Evolutionary conservation across 257 asterid genomes (phyloP).

Genomic region (Cynanchum wilfordii): DNA sequence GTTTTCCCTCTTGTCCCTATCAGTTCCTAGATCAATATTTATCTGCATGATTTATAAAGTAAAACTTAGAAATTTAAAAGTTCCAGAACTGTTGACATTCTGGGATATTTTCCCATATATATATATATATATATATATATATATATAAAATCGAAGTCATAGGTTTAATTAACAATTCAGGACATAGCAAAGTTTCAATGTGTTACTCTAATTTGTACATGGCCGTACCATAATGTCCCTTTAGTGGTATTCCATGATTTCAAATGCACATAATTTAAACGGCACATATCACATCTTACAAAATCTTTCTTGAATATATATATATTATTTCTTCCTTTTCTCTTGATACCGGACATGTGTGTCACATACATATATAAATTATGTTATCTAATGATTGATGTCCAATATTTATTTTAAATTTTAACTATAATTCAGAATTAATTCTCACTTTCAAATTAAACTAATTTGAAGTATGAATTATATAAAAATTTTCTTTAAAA

Average conservation of each 20-base stretch:
- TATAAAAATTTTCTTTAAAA: no score
- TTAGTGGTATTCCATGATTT: constrained; percentile 13
- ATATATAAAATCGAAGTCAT: background rate
- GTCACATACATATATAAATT: constrained; percentile 5
- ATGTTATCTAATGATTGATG: background rate
- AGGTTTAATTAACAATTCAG: constrained; percentile 4
- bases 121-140: background rate
- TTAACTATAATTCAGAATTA: no score
- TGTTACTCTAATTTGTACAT: constrained; percentile 9
- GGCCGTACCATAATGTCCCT: constrained; percentile 14
- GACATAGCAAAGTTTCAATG: constrained; percentile 3
- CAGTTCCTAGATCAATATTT: background rate
- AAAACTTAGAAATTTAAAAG: no score
- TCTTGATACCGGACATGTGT: background rate
- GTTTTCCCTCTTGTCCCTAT: background rate
- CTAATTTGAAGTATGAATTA: no score
- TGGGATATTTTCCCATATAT: background rate
- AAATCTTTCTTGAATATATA: background rate
- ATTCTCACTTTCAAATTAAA: no score
- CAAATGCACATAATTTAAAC: background rate
- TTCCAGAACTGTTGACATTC: background rate
- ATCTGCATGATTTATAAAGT: background rate
- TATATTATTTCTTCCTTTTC: background rate
- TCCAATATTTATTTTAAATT: no score
- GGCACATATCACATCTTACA: constrained; percentile 10